phyloP scores from a whole-genome alignment of 495 filamentous ascomycete species.

The Penicillium canariense region DNA sequence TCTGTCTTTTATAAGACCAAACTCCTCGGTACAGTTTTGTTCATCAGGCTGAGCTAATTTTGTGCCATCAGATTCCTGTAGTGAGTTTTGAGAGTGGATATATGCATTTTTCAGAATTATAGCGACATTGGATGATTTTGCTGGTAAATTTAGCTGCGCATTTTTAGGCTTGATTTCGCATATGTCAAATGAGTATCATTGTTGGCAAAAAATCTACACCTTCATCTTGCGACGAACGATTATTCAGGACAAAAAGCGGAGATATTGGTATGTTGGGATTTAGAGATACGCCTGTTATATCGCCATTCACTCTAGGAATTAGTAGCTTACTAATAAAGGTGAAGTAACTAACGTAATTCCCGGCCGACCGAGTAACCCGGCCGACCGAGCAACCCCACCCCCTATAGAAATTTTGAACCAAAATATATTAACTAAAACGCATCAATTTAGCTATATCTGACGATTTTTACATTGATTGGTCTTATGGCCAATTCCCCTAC shows the following conservation, averaged over 20 bases:
- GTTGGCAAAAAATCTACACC: not conserved
- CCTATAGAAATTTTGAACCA: no score
- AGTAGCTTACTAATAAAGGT: slow-evolving; percentile 6
- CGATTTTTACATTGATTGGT: no score
- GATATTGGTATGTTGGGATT: slow-evolving; percentile 1
- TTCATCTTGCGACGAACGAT: not conserved
- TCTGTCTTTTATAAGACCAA: not conserved
- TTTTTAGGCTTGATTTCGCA: not conserved
- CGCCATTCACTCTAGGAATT: not conserved
- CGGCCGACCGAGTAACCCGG: no score
- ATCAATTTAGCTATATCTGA: no score
- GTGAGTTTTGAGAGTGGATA: not conserved
- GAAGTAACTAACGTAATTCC: no score
- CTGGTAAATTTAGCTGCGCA: not conserved
- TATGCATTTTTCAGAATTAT: not conserved
- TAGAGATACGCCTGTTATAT: not conserved
- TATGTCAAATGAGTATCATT: not conserved
- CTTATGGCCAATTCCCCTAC: no score
- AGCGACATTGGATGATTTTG: not conserved
- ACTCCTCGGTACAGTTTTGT: not conserved
- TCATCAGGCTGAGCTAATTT: not conserved
- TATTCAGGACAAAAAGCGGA: slow-evolving; percentile 1
- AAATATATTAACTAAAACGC: no score
- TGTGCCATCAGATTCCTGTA: not conserved
- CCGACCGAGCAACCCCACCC: no score